These are phyloP conservation scores for Aureobasidium uvarum DNA, from an alignment of 2,329 filamentous ascomycete species.

Conservation along the genomic window DNA sequence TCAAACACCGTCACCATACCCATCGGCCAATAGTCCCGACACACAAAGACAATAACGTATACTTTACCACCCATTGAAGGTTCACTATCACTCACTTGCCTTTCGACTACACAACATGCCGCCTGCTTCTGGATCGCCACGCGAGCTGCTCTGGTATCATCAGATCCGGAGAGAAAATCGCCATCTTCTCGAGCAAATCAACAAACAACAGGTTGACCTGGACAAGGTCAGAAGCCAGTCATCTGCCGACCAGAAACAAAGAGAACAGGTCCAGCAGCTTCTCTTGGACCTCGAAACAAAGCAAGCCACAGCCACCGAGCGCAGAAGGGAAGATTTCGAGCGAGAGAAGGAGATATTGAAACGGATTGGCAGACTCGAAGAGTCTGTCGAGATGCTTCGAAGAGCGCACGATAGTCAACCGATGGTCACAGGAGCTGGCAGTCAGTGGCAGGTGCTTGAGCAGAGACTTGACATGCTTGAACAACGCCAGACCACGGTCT, in stretches of 20 bases:
- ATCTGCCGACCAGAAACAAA: not conserved
- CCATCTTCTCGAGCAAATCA: slow-evolving; percentile 14
- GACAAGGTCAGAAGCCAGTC: slow-evolving; percentile 2
- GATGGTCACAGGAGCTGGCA: not conserved
- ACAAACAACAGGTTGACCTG: slow-evolving; percentile 7
- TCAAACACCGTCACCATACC: no score
- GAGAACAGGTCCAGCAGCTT: not conserved
- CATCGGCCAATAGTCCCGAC: not conserved
- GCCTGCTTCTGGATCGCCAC: not conserved
- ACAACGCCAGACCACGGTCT: not conserved
- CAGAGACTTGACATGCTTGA: slow-evolving; percentile 16
- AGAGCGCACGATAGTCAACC: slow-evolving; percentile 7
- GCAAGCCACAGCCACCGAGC: slow-evolving; percentile 1
- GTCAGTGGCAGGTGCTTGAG: not conserved
- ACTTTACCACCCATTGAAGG: not conserved
- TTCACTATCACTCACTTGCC: not conserved
- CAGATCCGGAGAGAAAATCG: slow-evolving; percentile 16
- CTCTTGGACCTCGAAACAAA: slow-evolving; percentile 1
- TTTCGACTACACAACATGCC: not conserved
- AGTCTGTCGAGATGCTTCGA: not conserved
- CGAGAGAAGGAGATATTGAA: slow-evolving; percentile 22
- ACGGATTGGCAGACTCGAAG: slow-evolving; percentile 2
- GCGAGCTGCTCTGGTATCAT: slow-evolving; percentile 23
- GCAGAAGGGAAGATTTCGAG: slow-evolving; percentile 20
- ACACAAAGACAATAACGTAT: not conserved